A percentile compares a stretch with the other conserved stretches of the same genome.
Conservation (phyloP, 1,139 yeast genomes). For the Geotrichum aggregatum region DNA sequence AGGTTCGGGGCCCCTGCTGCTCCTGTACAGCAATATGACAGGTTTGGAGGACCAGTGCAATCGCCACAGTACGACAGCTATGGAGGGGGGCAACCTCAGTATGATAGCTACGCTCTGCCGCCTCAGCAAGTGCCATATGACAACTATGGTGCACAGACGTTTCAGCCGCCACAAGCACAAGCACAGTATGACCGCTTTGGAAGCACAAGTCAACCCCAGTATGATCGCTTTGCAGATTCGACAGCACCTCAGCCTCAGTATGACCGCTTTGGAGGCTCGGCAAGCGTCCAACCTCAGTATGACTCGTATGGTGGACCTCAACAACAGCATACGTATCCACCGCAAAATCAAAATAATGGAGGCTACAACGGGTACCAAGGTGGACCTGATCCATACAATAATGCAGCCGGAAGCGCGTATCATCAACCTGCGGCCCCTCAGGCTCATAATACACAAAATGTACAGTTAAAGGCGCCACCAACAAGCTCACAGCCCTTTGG, state of each 20-base stretch:
- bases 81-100: conserved; percentile 12
- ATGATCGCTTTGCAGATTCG: neutral
- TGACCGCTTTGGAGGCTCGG: neutral
- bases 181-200: too few relatives aligned
- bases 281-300: neutral
- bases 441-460: conserved; percentile 30
- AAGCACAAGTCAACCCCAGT: neutral
- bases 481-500: conserved; percentile 41
- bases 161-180: too few relatives aligned
- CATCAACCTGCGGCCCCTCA: conserved; percentile 27
- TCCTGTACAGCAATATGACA: conserved; percentile 5
- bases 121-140: too few relatives aligned
- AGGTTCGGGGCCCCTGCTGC: conserved; percentile 22
- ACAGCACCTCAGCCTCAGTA: neutral
- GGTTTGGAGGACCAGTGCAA: neutral
- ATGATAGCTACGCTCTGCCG: too few relatives aligned
- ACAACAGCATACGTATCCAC: too few relatives aligned
- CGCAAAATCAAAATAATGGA: neutral
- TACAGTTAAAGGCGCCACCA: conserved; percentile 35
- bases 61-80: conserved; percentile 8
- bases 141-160: too few relatives aligned
- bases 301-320: neutral
- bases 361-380: conserved; percentile 1
- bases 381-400: too few relatives aligned
- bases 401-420: conserved; percentile 11